Percentiles rank a stretch among this genome's conserved stretches.
phyloP scores from a whole-genome alignment of 352 stramenopile genomes.

The Phytopythium vexans region DNA sequence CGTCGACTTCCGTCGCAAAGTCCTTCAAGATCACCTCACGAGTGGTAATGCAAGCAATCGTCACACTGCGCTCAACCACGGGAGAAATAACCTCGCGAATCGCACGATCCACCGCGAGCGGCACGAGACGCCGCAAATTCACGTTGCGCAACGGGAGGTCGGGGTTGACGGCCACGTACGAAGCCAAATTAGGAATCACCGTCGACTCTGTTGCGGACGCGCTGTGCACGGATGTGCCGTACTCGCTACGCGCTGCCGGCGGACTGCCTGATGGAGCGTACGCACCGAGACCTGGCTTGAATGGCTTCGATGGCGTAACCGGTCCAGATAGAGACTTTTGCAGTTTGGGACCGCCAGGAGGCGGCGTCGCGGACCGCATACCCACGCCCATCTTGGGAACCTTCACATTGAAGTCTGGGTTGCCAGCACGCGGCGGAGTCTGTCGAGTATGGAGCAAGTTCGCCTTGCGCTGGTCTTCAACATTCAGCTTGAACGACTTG shows the following conservation, averaged over 20 bases:
- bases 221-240: constrained; percentile 14
- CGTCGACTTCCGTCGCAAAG: constrained; percentile 96
- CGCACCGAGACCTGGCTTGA: constrained; percentile 37
- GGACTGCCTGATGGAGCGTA: constrained; percentile 59
- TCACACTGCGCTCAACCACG: constrained; percentile 98
- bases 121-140: constrained; percentile 95
- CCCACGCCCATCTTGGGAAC: constrained; percentile 45
- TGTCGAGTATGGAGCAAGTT: constrained; percentile 89
- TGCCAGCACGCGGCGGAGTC: constrained; percentile 91
- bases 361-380: constrained; percentile 53
- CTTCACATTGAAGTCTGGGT: constrained; percentile 99
- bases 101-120: constrained; percentile 95
- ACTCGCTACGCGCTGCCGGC: constrained; percentile 10
- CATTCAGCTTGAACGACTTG: constrained; percentile 98
- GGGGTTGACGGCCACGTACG: constrained; percentile 97
- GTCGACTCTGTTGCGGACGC: constrained; percentile 85
- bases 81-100: constrained; percentile 99
- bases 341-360: constrained; percentile 43
- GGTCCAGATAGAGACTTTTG: constrained; percentile 27
- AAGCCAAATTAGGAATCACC: constrained; percentile 97
- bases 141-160: constrained; percentile 92
- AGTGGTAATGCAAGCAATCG: constrained; percentile 98
- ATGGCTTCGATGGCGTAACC: constrained; percentile 59
- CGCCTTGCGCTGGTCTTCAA: constrained; percentile 95
- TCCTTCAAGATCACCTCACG: constrained; percentile 98